A percentile compares a stretch with the other conserved stretches of the same genome.
Conservation (phyloP, 2,329 filamentous ascomycete species). For the Drechslerella coelobrocha region DNA sequence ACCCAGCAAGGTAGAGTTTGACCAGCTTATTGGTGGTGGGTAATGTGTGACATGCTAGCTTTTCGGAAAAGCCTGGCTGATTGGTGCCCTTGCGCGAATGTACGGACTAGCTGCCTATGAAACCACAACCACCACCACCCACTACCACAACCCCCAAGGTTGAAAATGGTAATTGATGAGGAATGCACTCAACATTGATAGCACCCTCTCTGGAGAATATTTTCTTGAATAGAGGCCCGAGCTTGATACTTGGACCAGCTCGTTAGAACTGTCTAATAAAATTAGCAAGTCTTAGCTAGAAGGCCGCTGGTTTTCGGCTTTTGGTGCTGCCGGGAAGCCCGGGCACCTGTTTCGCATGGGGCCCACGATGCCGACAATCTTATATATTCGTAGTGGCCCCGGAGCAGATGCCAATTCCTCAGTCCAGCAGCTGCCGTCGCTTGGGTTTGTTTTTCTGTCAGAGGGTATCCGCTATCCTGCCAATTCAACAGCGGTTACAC, state of each 20-base stretch:
- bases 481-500: background rate
- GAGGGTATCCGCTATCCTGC: background rate
- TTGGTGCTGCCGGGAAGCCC: background rate
- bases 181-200: background rate
- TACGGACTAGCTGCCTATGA: slow-evolving; percentile 11
- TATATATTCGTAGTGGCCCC: background rate
- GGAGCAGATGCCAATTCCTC: background rate
- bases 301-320: background rate
- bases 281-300: slow-evolving; percentile 1
- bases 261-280: background rate
- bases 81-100: slow-evolving; percentile 46
- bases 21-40: background rate
- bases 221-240: background rate
- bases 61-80: slow-evolving; percentile 3
- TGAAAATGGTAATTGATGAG: too few species aligned
- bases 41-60: background rate
- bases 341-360: background rate
- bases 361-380: background rate
- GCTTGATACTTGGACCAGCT: background rate
- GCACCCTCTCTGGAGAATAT: background rate
- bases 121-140: too few species aligned
- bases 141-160: too few species aligned
- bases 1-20: background rate
- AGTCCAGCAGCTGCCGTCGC: background rate
- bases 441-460: background rate